These are phyloP conservation scores for Abortiporus biennis DNA, from an alignment of 1,284 basidiomycete species.

Conservation along the genomic window DNA sequence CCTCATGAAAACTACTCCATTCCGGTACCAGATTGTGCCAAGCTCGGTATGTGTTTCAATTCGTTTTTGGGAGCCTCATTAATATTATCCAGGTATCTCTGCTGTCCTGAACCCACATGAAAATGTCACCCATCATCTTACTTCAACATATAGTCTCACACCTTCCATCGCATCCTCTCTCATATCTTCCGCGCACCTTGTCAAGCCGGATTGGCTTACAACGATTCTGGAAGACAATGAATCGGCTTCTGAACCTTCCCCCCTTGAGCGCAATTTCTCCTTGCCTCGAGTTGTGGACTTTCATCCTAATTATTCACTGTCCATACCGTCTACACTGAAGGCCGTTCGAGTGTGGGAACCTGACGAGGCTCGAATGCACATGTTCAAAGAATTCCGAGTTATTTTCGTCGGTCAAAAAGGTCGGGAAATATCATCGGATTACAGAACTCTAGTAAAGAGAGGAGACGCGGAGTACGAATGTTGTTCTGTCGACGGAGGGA, in stretches of 20 bases:
- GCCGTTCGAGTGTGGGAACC: conserved; percentile 55
- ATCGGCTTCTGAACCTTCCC: conserved; percentile 28
- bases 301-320: conserved; percentile 47
- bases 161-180: conserved; percentile 48
- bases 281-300: conserved; percentile 48
- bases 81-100: conserved; percentile 40
- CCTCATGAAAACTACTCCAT: conserved; percentile 22
- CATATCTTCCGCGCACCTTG: conserved; percentile 46
- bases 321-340: conserved; percentile 41
- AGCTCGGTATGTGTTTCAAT: conserved; percentile 39
- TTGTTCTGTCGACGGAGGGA: conserved; percentile 44
- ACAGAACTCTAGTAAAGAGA: conserved; percentile 44
- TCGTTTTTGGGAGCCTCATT: not conserved
- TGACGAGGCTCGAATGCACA: conserved; percentile 48
- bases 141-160: conserved; percentile 40
- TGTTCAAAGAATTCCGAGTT: conserved; percentile 49
- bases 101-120: conserved; percentile 36
- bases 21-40: conserved; percentile 40
- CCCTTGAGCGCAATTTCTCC: conserved; percentile 43
- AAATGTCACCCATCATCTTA: conserved; percentile 57
- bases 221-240: conserved; percentile 47
- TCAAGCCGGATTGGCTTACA: conserved; percentile 57
- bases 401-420: conserved; percentile 52
- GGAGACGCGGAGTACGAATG: conserved; percentile 55
- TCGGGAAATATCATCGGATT: conserved; percentile 38